Base-by-base conservation (phyloP, 345 rosid species). In the Syzygium grande region DNA sequence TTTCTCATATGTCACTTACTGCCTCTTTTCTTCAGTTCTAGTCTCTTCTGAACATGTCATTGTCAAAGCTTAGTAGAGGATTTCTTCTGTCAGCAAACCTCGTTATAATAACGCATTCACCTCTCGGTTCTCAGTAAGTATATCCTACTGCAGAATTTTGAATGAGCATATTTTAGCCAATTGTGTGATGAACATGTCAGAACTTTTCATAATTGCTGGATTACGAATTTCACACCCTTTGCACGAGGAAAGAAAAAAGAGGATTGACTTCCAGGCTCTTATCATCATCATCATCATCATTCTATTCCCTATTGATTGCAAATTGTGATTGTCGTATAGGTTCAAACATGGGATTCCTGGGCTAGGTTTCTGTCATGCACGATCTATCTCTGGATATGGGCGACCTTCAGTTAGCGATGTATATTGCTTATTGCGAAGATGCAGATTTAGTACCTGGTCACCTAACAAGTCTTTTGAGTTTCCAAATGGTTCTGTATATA, bases 21-120 rank as follows among this genome's bases (percentile, higher is more conserved):
- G 23, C 80, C 49, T 34, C 80, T 9, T 73, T 73, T 73, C 12
- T 73, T 73, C 25, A 38, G 49, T 41, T 73, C 80, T 34, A 34
- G 80, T 73, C 49, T 73, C 49, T 73, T 49, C 80, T 73, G 30
- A 21, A 80, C 63, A 92, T 90, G 92, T 89, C 92, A 16, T 87
- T 88, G 87, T 89, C 91, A 63, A 92, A 87, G 89, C 86, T 90
- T 84, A 84, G 86, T 19, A 51, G 86, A 22, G 86, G 89, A 86
- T 63, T 52, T 58, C 52, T 49, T 87, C 27, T 86, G 38, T 85
- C 88, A 14, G 68, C 46, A 29, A 38, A 23, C 51, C 29, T 85
- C 0, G 61, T 63, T 54, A 77, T 77, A 78, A 61, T 23, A 77
- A 52, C 38, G 46, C 56, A 65, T 85, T 84, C 88, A 55, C 65